Conservation (phyloP, 2,329 filamentous ascomycete species). For the Grosmannia clavigera region DNA sequence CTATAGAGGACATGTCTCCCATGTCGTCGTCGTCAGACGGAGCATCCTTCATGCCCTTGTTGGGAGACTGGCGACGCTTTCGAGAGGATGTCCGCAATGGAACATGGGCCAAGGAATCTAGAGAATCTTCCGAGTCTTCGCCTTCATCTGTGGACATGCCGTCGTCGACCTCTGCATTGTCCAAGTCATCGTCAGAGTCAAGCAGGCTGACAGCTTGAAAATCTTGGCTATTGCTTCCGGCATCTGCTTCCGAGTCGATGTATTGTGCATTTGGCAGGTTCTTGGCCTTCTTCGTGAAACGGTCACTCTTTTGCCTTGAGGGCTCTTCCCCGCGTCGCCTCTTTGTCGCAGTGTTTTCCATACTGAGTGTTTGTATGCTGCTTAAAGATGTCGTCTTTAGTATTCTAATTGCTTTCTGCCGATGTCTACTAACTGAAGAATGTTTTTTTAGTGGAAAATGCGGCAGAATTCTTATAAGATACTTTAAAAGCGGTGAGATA, state of each 20-base stretch:
- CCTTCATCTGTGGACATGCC: slow-evolving; percentile 19
- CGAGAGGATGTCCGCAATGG: background rate
- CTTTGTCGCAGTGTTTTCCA: slow-evolving; percentile 1
- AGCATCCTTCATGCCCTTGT: slow-evolving; percentile 25
- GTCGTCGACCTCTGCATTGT: slow-evolving; percentile 40
- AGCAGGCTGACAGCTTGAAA: slow-evolving; percentile 41
- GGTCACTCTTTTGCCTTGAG: background rate
- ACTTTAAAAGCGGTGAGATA: background rate
- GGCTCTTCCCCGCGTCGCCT: slow-evolving; percentile 5
- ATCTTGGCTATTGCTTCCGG: slow-evolving; percentile 24
- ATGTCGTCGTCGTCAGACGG: slow-evolving; percentile 20
- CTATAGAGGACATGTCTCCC: slow-evolving; percentile 15
- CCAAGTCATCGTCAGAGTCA: slow-evolving; percentile 44
- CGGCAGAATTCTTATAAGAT: slow-evolving; percentile 1
- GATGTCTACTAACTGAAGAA: background rate
- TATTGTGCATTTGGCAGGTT: slow-evolving; percentile 34
- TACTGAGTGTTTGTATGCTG: background rate
- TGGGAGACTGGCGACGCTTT: slow-evolving; percentile 13
- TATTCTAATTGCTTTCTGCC: background rate
- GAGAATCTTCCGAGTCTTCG: slow-evolving; percentile 23
- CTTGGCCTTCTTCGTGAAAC: background rate
- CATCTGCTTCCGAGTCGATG: slow-evolving; percentile 30
- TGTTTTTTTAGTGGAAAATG: background rate
- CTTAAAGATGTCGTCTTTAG: background rate
- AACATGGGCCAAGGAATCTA: slow-evolving; percentile 17